Percentiles rank a stretch among this genome's conserved stretches.
phyloP scores from a whole-genome alignment of 345 rosid genomes.

The Raphanus raphanistrum region DNA sequence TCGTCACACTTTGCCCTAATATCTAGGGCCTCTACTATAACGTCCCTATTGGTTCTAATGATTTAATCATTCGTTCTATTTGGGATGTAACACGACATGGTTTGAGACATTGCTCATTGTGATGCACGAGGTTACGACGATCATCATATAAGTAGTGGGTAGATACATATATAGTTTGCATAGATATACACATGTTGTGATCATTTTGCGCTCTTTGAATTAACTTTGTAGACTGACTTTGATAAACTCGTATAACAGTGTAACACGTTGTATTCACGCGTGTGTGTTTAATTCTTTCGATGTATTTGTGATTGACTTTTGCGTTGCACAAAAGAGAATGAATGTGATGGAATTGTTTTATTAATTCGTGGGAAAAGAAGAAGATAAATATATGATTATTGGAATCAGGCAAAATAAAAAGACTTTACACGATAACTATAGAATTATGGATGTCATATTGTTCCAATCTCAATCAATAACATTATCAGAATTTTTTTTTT shows the following conservation, averaged over 20 bases:
- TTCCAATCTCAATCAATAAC: no score
- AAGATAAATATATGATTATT: neutral
- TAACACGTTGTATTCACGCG: constrained; percentile 27
- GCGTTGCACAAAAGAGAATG: neutral
- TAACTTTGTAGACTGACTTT: constrained; percentile 29
- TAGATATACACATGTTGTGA: constrained; percentile 12
- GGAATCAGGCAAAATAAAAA: neutral
- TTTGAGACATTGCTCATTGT: neutral
- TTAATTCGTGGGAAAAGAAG: neutral
- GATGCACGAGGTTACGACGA: constrained; percentile 7
- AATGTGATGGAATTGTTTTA: neutral
- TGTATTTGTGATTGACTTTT: constrained; percentile 15
- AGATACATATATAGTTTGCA: constrained; percentile 2
- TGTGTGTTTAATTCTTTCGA: constrained; percentile 14
- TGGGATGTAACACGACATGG: constrained; percentile 3
- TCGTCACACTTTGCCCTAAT: constrained; percentile 6
- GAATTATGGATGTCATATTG: neutral
- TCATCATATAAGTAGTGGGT: constrained; percentile 15
- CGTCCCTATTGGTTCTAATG: constrained; percentile 2
- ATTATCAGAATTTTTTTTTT: no score
- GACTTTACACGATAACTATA: neutral
- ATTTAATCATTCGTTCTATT: neutral
- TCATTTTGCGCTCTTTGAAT: constrained; percentile 14
- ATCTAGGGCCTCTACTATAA: neutral
- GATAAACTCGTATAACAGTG: constrained; percentile 26